Evolutionary conservation across 371 early-diverging fungal genomes (phyloP), one percentile per base, ranked within the genome.

Genomic region (Thermomucor indicae-seudaticae): DNA sequence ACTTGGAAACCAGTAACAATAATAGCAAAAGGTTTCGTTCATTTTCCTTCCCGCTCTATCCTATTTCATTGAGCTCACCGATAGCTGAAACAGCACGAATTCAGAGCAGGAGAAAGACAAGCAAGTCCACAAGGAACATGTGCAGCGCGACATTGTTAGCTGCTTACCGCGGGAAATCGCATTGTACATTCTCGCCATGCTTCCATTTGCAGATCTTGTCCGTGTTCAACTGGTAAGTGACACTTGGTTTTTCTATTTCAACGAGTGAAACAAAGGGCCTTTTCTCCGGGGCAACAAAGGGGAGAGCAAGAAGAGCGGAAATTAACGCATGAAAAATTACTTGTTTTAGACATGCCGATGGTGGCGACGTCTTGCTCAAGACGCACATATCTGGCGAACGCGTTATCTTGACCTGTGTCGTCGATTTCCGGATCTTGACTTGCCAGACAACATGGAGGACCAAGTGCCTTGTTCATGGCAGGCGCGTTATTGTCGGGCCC

Each of bases 401-500:
- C 52, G 62, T 8, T 66, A 62, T 43, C 40, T 47, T 1, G 46
- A 58, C 3, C 34, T 74, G 17, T 56, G 59, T 38, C 38, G 47
- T 42, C 48, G 52, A 31, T 62, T 53, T 57, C 60, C 64, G 10
- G 69, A 68, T 45, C 59, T 74, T 14, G 57, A 65, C 42, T 60
- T 62, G 28, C 72, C 68, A 39, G 24, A 49, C 24, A 17, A 49
- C 3, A 17, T 17, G 0, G 20, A 43, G 0, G 53, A 53, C 14
- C 22, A 51, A 2, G 12, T 24, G 19, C 28, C 23, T 6, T 16
- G 67, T 27, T 50, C 67, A 1, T 70, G 71, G 68, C 68, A 65
- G 20, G 50, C 57, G 19, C 45, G 66, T 16, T 74, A 70, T 38
- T 68, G 71, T 52, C 75, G 58, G 16, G 65, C 69, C 17, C 65